Base-by-base conservation (phyloP, 2,329 filamentous ascomycete genomes). In the Didymella arachidicola region DNA sequence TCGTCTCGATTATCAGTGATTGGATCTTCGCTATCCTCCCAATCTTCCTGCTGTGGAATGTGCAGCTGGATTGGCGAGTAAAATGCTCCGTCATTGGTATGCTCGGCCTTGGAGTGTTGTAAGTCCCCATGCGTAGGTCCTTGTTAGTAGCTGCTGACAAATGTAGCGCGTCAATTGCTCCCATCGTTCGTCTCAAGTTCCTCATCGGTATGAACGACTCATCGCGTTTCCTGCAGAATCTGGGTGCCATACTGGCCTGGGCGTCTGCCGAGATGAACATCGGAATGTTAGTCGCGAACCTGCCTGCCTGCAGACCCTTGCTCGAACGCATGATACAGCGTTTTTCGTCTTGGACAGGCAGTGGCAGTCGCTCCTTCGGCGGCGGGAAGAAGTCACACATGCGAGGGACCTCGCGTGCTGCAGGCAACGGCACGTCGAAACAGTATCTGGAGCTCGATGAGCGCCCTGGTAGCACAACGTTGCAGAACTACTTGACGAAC, bases 21-120 rank as follows among this genome's bases (percentile, higher is more conserved):
- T 70, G 66, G 61, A 57, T 61, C 12, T 66, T 68, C 29, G 67
- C 64, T 2, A 50, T 59, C 12, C 46, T 68, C 19, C 67, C 67
- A 1, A 78, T 82, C 7, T 80, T 81, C 52, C 69, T 87, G 2
- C 77, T 87, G 5, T 81, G 77, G 73, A 79, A 81, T 19, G 70
- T 86, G 46, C 81, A 86, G 57, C 85, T 87, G 78, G 79, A 80
- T 44, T 65, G 62, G 19, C 77, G 77, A 48, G 80, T 79, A 3
- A 87, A 86, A 66, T 38, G 79, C 10, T 81, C 82, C 2, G 72
- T 87, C 26, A 79, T 62, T n/a, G 57, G 48, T 16, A 46, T 62
- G 52, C 57, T 62, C 10, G 57, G 60, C 29, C 36, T 62, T 4
- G 60, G 57, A 1, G 25, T 60, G 1, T 60, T 62, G 60, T 62